Evolutionary conservation across 805 yeast genomes (phyloP), one percentile per base, ranked within the genome.

Genomic region (Nematodospora valgi): DNA sequence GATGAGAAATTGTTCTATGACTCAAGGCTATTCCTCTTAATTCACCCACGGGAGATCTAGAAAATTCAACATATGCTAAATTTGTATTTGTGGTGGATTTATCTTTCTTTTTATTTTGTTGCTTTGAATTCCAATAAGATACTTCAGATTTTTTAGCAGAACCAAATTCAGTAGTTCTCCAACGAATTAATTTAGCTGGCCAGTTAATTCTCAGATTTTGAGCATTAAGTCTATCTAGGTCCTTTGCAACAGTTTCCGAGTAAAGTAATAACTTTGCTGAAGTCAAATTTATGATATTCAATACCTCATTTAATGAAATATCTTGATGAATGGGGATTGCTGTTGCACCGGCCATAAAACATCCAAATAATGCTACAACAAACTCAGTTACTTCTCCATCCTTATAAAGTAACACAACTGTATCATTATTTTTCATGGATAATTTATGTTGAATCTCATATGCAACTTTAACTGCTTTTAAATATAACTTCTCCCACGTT

Each of bases 311-410:
- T 18, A 80, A 61, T 21, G 82, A 81, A 18, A 78, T 72, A 35
- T 80, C 84, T 39, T 87, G 80, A 35, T 85, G 85, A 27, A 93
- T 78, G 0, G 98, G 98, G 4, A 93, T 91, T 0, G 98, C 98
- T 2, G 93, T 89, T 30, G 87, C 83, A 2, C 95, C 96, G 1
- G 97, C 95, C 38, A 91, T 65, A 46, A 91, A 86, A 53, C 97
- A 89, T 5, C 96, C 98, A 55, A 87, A 74, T 14, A 93, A 57
- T 0, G 98, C 94, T 1, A 85, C 76, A 0, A 86, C 75, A 54
- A 89, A 91, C 44, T 93, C 98, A 9, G 85, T 72, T 2, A 86
- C 79, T 56, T 93, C 98, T 20, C 73, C 72, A 39, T 82, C 87
- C 48, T 85, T 87, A 54, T 88, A 93, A 46, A 94, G 73, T 27